Evolutionary conservation across 441 rosid genomes (phyloP), one percentile per base, ranked within the genome.

Genomic region (Omphalea diandra): DNA sequence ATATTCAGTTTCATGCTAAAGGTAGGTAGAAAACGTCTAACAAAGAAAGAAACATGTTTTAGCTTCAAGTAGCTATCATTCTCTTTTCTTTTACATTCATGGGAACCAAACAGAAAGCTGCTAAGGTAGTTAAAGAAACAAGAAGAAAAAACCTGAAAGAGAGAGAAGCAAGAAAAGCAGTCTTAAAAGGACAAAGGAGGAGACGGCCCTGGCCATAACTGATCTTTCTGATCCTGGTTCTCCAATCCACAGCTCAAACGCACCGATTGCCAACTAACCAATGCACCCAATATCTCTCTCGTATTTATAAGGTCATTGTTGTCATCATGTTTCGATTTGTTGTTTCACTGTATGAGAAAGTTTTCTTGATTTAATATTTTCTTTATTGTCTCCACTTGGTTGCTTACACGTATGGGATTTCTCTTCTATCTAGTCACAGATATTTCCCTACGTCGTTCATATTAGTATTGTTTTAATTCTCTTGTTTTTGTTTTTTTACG

Each of bases 171-270:
- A 40, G 50, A 78, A 38, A 62, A 59, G 63, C 20, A 74, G 15
- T 69, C 50, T 63, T 47, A 65, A 41, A 61, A 73, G 72, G 54
- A 35, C 49, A 73, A 24, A 73, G 75, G 35, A 59, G 68, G 58
- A 20, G 40, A 20, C 12, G 60, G 79, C 87, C 87, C 32, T 15
- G 60, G 79, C 87, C 87, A 67, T 81, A 17, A 40, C 44, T 73
- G 75, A 75, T 75, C n/a, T n/a, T n/a, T n/a, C 77, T 14, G 54
- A 70, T 67, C 67, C 61, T 73, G 69, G 75, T 57, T 15, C 53
- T 18, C 14, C 44, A 29, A n/a, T 17, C 40, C 7, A 50, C 8
- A 22, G 4, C 7, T 3, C 54, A 54, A 36, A 53, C 55, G 54
- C 52, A 41, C 62, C 53, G 32, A 54, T 63, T 74, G 49, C 57